Evolutionary conservation across 768 basidiomycete genomes (phyloP).

Genomic region (Serpula lacrymans): DNA sequence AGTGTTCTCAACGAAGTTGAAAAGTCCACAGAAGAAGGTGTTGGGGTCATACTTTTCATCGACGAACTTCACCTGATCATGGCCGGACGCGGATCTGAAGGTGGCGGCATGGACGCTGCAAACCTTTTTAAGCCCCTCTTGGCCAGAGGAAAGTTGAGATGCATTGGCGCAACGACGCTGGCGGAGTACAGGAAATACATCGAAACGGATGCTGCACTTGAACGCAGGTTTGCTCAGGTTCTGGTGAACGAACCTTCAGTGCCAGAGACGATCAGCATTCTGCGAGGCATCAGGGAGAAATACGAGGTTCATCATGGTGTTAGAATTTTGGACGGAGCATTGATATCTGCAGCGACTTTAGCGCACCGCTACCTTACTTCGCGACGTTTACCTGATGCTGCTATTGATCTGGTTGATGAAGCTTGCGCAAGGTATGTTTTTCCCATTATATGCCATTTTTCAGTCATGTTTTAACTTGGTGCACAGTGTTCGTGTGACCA

Average conservation of each 20-base stretch:
- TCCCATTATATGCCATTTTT: not conserved
- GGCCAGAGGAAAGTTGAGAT: slow-evolving; percentile 74
- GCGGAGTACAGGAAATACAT: slow-evolving; percentile 92
- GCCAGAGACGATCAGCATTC: slow-evolving; percentile 85
- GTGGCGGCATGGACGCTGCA: slow-evolving; percentile 91
- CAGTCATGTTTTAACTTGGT: slow-evolving; percentile 6
- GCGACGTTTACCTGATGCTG: slow-evolving; percentile 75
- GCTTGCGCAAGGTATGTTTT: slow-evolving; percentile 74
- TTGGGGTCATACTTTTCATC: slow-evolving; percentile 87
- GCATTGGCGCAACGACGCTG: slow-evolving; percentile 90
- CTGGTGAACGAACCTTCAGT: slow-evolving; percentile 89
- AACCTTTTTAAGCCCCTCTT: slow-evolving; percentile 92
- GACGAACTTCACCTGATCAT: slow-evolving; percentile 95
- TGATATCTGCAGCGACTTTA: slow-evolving; percentile 86
- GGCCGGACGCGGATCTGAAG: slow-evolving; percentile 79
- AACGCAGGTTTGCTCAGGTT: slow-evolving; percentile 91
- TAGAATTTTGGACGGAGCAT: slow-evolving; percentile 79
- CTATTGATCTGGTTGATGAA: slow-evolving; percentile 91
- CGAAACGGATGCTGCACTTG: slow-evolving; percentile 88
- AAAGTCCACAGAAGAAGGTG: slow-evolving; percentile 74
- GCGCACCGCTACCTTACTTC: slow-evolving; percentile 92
- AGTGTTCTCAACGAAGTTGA: slow-evolving; percentile 90
- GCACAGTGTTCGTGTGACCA: slow-evolving; percentile 79
- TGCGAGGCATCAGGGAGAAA: slow-evolving; percentile 91
- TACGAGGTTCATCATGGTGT: slow-evolving; percentile 94